Evolutionary conservation across 2,329 filamentous ascomycete genomes (phyloP), one percentile per base, ranked within the genome.

Genomic region (Fusarium graminum): DNA sequence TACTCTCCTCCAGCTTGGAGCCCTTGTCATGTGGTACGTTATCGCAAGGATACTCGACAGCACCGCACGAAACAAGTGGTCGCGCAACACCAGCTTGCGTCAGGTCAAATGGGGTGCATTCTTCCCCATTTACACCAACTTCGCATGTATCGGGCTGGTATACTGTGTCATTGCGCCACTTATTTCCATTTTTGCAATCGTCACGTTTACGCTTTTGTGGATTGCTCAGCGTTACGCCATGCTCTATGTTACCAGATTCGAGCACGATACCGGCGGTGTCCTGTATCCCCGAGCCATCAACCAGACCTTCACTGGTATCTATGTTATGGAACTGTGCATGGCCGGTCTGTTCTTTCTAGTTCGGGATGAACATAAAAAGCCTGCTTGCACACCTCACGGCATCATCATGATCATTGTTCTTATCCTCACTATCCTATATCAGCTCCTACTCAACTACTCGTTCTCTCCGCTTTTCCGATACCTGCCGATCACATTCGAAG

Each of bases 201-300:
- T 98, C 75, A 97, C 94, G 0, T 98, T 98, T 76, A 86, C 87
- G 44, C 82, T 99, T 0, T 90, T 98, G 67, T 99, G 94, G 94
- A 84, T 97, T 42, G 94, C 95, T 1, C 93, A 98, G 76, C 88
- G 94, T n/a, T 98, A 98, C 79, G 94, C 94, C 69, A 96, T 97
- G 81, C 86, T 99, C 19, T 99, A 97, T 73, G 94, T 99, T 60
- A 96, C 89, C 26, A 91, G 93, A 51, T 96, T 97, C 77, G 88
- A 90, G 68, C 88, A 91, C 61, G 95, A 99, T 78, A 99, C 94
- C 0, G 95, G 95, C 39, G 95, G 95, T 41, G 85, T 98, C 2
- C 81, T 98, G 50, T 99, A 97, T 72, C 95, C 95, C 0, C 87
- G 90, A 34, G 95, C 95, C 1, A 92, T 98, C 79, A 97, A 97